A percentile compares a stretch with the other conserved stretches of the same genome.
Conservation (phyloP, 208 protist species). For the Crithidia fasciculata region DNA sequence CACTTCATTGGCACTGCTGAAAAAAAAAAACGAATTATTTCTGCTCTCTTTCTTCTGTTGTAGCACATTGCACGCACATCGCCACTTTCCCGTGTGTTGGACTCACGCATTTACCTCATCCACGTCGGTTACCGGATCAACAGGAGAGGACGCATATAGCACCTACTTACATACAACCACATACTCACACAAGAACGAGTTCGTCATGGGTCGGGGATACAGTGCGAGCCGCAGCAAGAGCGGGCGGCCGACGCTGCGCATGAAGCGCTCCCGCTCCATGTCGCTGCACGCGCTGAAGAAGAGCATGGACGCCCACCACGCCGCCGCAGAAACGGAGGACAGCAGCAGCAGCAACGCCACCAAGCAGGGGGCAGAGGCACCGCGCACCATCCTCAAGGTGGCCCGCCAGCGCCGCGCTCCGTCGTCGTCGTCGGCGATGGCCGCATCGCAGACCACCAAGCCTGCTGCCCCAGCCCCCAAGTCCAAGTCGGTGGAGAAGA, state of each 20-base stretch:
- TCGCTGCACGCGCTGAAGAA: conserved; percentile 51
- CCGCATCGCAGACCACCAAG: neutral
- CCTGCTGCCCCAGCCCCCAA: neutral
- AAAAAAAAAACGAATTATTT: too few relatives aligned
- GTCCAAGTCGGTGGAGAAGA: conserved; percentile 8
- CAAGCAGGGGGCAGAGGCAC: neutral
- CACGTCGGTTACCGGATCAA: too few relatives aligned
- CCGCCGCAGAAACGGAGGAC: neutral
- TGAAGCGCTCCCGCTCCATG: conserved; percentile 71
- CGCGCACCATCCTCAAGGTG: conserved; percentile 34
- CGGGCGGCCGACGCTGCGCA: conserved; percentile 68
- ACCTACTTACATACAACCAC: neutral
- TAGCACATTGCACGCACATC: too few relatives aligned
- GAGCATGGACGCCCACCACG: conserved; percentile 29
- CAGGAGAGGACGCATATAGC: neutral
- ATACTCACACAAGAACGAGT: neutral
- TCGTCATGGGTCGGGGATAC: conserved; percentile 80
- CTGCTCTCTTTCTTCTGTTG: too few relatives aligned
- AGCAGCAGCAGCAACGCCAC: neutral
- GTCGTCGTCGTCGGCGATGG: neutral
- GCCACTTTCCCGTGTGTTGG: too few relatives aligned
- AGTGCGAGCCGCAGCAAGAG: conserved; percentile 81
- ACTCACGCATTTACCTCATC: too few relatives aligned
- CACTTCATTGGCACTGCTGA: too few relatives aligned
- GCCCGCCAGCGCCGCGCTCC: conserved; percentile 21